A percentile compares a stretch with the other conserved stretches of the same genome.
Evolutionary conservation across 1,284 basidiomycete species (phyloP).

Genomic region (Trichosporon inkin): DNA sequence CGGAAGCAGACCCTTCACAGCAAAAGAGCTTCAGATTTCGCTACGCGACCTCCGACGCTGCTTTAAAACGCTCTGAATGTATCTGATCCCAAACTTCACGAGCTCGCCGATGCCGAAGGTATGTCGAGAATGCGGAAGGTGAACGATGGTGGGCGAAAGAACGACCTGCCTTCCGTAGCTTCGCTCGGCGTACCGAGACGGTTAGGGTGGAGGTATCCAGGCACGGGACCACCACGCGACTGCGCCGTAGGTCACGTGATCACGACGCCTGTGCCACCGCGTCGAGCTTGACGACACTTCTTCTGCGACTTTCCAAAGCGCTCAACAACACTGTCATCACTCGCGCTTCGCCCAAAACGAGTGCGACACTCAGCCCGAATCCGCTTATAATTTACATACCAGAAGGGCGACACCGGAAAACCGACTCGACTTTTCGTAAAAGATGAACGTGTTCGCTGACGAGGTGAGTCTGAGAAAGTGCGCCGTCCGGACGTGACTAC

Average conservation of each 20-base stretch:
- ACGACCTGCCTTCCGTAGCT: too few relatives aligned
- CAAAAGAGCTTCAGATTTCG: too few relatives aligned
- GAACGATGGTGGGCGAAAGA: background rate
- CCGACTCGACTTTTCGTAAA: conserved; percentile 12
- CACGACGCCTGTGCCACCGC: background rate
- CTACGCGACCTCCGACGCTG: too few relatives aligned
- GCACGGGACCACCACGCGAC: background rate
- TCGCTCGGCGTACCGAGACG: too few relatives aligned
- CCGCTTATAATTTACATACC: background rate
- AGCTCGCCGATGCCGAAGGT: too few relatives aligned
- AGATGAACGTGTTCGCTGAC: conserved; percentile 52
- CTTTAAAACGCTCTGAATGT: too few relatives aligned
- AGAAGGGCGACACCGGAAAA: conserved; percentile 3
- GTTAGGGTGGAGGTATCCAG: background rate
- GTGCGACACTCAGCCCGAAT: background rate
- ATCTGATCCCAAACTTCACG: too few relatives aligned
- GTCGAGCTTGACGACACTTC: conserved; percentile 14
- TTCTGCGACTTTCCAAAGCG: conserved; percentile 8
- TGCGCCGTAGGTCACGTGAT: background rate
- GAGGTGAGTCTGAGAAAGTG: conserved; percentile 37
- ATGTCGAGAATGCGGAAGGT: too few relatives aligned
- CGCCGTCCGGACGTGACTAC: background rate
- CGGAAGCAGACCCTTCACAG: too few relatives aligned
- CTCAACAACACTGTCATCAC: conserved; percentile 3
- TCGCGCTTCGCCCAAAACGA: background rate